phyloP scores from a whole-genome alignment of 208 protist species.

The Crithidia fasciculata region DNA sequence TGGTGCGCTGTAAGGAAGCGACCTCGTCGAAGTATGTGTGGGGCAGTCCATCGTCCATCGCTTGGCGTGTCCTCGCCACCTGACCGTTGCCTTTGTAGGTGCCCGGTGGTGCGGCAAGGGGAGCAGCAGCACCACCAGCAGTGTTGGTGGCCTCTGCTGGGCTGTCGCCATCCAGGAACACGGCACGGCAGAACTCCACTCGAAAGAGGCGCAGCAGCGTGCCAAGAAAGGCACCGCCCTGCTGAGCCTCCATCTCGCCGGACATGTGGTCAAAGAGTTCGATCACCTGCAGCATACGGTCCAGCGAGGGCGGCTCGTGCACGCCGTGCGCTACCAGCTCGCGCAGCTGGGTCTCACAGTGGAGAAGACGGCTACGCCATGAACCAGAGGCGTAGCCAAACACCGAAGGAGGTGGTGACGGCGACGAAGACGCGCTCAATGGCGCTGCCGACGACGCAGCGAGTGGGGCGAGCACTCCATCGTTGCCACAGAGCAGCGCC shows the following conservation, averaged over 20 bases:
- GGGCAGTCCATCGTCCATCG: conserved; percentile 15
- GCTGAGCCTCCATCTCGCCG: conserved; percentile 46
- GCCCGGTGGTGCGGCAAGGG: background rate
- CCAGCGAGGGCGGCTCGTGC: conserved; percentile 50
- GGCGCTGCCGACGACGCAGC: background rate
- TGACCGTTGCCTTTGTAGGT: background rate
- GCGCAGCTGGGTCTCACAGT: conserved; percentile 77
- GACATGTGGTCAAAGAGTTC: conserved; percentile 69
- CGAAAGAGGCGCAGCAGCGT: conserved; percentile 85
- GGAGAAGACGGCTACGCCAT: conserved; percentile 81
- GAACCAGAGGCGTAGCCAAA: conserved; percentile 22
- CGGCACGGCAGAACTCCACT: conserved; percentile 82
- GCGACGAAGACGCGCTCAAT: background rate
- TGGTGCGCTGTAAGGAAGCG: conserved; percentile 66
- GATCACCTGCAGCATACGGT: conserved; percentile 53
- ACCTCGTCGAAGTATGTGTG: conserved; percentile 86
- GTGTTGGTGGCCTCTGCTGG: background rate
- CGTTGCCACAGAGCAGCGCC: conserved; percentile 7
- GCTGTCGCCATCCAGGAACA: conserved; percentile 45
- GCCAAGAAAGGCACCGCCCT: conserved; percentile 52
- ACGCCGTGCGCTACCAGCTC: conserved; percentile 68
- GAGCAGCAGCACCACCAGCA: background rate
- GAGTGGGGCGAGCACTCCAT: background rate
- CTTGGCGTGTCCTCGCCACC: background rate
- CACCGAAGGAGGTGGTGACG: background rate